Evolutionary conservation across 2,329 filamentous ascomycete genomes (phyloP), one percentile per base, ranked within the genome.

Genomic region (Clonostachys sp.): DNA sequence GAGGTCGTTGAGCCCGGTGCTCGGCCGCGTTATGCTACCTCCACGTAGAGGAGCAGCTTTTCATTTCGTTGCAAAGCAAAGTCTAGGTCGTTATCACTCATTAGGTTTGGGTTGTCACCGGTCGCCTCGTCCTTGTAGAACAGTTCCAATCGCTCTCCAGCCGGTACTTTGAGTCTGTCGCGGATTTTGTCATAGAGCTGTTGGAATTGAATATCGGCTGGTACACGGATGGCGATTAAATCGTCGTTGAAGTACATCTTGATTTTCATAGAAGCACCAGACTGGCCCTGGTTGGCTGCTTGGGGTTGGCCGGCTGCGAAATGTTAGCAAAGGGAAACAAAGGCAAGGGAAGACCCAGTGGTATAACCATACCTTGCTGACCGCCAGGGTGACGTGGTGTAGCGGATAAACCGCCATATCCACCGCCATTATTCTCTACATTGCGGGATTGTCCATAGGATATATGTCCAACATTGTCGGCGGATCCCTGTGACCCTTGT

Each of bases 211-310:
- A 95, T 90, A 47, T 95, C 87, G 2, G 80, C 79, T 0, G 92
- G 87, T 47, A 97, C 89, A 34, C 91, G 85, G 58, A 99, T 91
- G 41, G 94, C 88, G 55, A 96, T 92, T 48, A 95, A 82, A 55
- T 96, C 92, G 51, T 91, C 87, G 54, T 92, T 88, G 71, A 90
- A 96, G 71, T 89, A 94, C 46, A 96, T 86, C 71, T 97, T 97
- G 63, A 97, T 88, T 67, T 96, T 97, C 73, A 96, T 86, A 5
- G 82, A 78, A 8, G 77, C 17, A 18, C 14, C 36, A 10, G 24
- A 30, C 9, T 30, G 24, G 24, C 9, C 24, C 24, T 30, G 36
- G 3, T 14, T 39, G 36, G 6, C 12, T 39, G 36, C 14, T 18
- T 39, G 14, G 36, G 17, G 14, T 39, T n/a, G 14, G 14, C 17